Evolutionary conservation across 1,284 basidiomycete species (phyloP).

Genomic region (Tilletia horrida): DNA sequence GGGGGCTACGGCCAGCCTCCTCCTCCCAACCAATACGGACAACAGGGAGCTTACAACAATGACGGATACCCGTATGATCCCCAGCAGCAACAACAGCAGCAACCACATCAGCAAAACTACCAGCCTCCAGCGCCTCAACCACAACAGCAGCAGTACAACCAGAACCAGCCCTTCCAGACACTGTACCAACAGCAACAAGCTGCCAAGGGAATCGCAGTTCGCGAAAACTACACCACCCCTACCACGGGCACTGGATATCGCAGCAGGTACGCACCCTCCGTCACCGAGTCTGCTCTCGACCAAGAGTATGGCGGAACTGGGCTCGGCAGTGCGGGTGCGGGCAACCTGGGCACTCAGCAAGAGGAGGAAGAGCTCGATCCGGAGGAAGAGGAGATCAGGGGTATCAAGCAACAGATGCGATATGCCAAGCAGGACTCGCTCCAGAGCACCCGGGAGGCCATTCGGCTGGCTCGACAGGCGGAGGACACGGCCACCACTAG

Average conservation of each 20-base stretch:
- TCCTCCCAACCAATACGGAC: neutral
- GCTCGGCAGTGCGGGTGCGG: slow-evolving; percentile 18
- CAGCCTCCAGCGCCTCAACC: neutral
- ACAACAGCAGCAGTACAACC: neutral
- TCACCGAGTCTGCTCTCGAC: slow-evolving; percentile 10
- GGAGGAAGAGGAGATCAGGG: slow-evolving; percentile 92
- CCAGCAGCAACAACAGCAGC: neutral
- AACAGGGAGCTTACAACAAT: neutral
- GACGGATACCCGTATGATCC: neutral
- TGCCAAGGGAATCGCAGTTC: neutral
- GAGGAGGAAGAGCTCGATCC: slow-evolving; percentile 57
- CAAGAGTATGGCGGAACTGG: slow-evolving; percentile 56
- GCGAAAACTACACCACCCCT: neutral
- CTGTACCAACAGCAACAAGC: slow-evolving; percentile 6
- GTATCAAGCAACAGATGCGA: slow-evolving; percentile 87
- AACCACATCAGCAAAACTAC: neutral
- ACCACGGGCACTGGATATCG: neutral
- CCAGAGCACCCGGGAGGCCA: slow-evolving; percentile 83
- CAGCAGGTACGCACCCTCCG: slow-evolving; percentile 11
- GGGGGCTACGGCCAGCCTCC: neutral
- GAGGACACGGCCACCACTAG: slow-evolving; percentile 92
- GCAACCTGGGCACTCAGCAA: slow-evolving; percentile 19
- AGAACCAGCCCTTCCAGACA: slow-evolving; percentile 5
- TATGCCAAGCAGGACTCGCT: slow-evolving; percentile 91
- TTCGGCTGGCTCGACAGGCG: slow-evolving; percentile 86